Evolutionary conservation across 768 basidiomycete species (phyloP).

Genomic region (Pholiota microspora): DNA sequence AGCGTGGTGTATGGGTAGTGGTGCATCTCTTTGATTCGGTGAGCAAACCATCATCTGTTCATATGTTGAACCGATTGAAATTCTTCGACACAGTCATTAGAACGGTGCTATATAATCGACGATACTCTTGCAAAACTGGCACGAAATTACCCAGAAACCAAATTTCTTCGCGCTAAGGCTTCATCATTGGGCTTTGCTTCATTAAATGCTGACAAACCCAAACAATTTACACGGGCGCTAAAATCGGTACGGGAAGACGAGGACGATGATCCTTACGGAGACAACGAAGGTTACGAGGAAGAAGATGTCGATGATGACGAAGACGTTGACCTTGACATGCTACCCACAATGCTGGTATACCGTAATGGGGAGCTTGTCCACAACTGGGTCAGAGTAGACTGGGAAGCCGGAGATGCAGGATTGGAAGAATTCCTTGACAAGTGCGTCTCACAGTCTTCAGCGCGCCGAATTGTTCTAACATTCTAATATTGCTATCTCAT

Average conservation of each 20-base stretch:
- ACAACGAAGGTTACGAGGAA: slow-evolving; percentile 30
- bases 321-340: slow-evolving; percentile 73
- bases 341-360: slow-evolving; percentile 78
- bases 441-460: slow-evolving; percentile 33
- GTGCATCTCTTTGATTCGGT: slow-evolving; percentile 84
- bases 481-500: neutral
- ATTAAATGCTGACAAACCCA: slow-evolving; percentile 18
- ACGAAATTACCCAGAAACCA: slow-evolving; percentile 64
- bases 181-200: slow-evolving; percentile 70
- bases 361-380: slow-evolving; percentile 81
- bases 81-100: slow-evolving; percentile 52
- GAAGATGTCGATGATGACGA: slow-evolving; percentile 52
- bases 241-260: slow-evolving; percentile 31
- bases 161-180: slow-evolving; percentile 83
- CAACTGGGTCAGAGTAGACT: slow-evolving; percentile 87
- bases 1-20: slow-evolving; percentile 73
- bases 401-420: slow-evolving; percentile 72
- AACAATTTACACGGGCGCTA: slow-evolving; percentile 16
- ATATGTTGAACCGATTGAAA: neutral
- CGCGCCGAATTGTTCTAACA: neutral
- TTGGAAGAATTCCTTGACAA: slow-evolving; percentile 66
- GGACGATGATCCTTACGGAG: slow-evolving; percentile 46
- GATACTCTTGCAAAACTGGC: slow-evolving; percentile 67
- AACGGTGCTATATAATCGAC: slow-evolving; percentile 72
- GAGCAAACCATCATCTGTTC: slow-evolving; percentile 25